Percentiles rank a stretch among this genome's conserved stretches.
These are phyloP conservation scores for Endothia cerciana DNA, from an alignment of 2,329 filamentous ascomycete genomes.

Conservation along the genomic window DNA sequence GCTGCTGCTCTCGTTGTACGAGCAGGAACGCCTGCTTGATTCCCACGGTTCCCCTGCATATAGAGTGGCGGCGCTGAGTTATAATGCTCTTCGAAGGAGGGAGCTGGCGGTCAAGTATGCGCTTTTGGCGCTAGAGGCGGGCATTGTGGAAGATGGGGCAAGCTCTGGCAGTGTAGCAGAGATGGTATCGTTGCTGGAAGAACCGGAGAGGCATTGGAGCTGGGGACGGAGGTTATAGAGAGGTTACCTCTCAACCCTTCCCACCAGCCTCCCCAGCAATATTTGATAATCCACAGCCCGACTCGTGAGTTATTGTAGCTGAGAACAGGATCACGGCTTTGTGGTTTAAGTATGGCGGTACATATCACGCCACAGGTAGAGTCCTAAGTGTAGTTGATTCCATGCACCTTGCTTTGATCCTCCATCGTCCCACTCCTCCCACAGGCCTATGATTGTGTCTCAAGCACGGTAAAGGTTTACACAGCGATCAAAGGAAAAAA, in stretches of 20 bases:
- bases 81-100: slow-evolving; percentile 39
- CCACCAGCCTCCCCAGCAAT: neutral
- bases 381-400: too few relatives aligned
- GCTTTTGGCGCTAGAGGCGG: slow-evolving; percentile 38
- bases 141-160: slow-evolving; percentile 42
- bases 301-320: too few relatives aligned
- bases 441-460: too few relatives aligned
- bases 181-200: slow-evolving; percentile 39
- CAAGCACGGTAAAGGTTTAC: too few relatives aligned
- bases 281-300: too few relatives aligned
- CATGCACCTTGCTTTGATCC: too few relatives aligned
- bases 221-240: slow-evolving; percentile 7
- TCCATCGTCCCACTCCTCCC: too few relatives aligned
- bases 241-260: neutral
- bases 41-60: slow-evolving; percentile 45
- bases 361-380: too few relatives aligned
- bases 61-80: slow-evolving; percentile 44
- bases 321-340: too few relatives aligned
- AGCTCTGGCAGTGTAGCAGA: slow-evolving; percentile 38
- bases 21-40: slow-evolving; percentile 40
- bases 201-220: slow-evolving; percentile 33
- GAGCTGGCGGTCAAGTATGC: slow-evolving; percentile 40
- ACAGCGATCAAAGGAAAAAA: too few relatives aligned
- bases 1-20: slow-evolving; percentile 40
- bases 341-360: too few relatives aligned